Conservation (phyloP, 106 monocot genomes). For the Dioscorea zingiberensis region DNA sequence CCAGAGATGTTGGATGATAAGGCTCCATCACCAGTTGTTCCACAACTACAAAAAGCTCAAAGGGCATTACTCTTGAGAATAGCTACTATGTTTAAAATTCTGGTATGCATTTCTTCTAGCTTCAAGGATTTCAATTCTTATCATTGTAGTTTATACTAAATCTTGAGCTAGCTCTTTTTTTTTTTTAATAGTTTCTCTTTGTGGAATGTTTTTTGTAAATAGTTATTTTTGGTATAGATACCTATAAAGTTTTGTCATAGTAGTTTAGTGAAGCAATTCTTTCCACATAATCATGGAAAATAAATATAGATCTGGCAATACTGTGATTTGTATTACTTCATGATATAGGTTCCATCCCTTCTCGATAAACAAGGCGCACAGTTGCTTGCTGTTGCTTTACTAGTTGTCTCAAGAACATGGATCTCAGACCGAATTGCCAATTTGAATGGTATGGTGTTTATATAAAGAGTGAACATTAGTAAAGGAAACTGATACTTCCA, state of each 20-base stretch:
- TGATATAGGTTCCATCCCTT: conserved; percentile 68
- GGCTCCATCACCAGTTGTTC: conserved; percentile 38
- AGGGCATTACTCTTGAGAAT: conserved; percentile 68
- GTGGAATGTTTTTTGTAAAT: too few relatives aligned
- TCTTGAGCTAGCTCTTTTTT: too few relatives aligned
- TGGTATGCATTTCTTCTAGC: conserved; percentile 40
- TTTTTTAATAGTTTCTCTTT: too few relatives aligned
- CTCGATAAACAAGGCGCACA: conserved; percentile 94
- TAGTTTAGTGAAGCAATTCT: too few relatives aligned
- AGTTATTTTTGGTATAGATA: too few relatives aligned
- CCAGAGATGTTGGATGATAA: conserved; percentile 19
- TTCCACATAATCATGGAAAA: too few relatives aligned
- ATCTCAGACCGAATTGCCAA: conserved; percentile 99
- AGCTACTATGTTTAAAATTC: conserved; percentile 83
- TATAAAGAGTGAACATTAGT: too few relatives aligned
- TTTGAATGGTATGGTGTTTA: conserved; percentile 67
- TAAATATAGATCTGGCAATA: too few relatives aligned
- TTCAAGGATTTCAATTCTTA: too few relatives aligned
- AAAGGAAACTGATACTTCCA: neutral
- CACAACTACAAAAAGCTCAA: conserved; percentile 48
- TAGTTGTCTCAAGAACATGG: conserved; percentile 93
- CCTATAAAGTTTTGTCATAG: too few relatives aligned
- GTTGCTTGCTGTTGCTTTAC: conserved; percentile 79
- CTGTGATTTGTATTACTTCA: neutral
- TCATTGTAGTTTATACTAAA: too few relatives aligned